Base-by-base conservation (phyloP, 1,284 basidiomycete species). In the Mycena sp. region DNA sequence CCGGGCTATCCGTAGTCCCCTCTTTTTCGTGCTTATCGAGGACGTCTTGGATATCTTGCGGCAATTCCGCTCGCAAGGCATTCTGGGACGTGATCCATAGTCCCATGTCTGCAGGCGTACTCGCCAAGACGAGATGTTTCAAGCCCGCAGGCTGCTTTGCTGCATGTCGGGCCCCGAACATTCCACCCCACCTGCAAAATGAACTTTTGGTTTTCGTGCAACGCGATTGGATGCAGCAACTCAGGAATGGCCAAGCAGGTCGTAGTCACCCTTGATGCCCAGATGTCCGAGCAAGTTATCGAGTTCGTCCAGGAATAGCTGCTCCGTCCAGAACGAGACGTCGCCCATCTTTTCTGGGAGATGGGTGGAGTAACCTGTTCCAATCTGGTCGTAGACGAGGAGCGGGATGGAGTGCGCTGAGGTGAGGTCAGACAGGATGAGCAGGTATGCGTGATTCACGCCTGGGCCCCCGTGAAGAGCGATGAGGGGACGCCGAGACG, bases 371-470 rank as follows among this genome's bases (percentile, higher is more conserved):
- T 69, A 62, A 3, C 80, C 83, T 51, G 71, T 79, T 11, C 84
- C 85, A 44, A 85, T 66, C 70, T 85, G 85, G 67, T 85, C 85
- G 69, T 86, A 85, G 58, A 86, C 67, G 44, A 86, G 66, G 65
- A 86, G 72, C 0, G 83, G 82, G 73, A 14, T 74, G 26, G 12
- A 54, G 19, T 63, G 67, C n/a, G 54, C 53, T 17, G 54, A 25
- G 25, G 72, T 61, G 60, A 81, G 74, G 37, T 80, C 74, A 52
- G 62, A 64, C 58, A 81, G 69, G n/a, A 77, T 74, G 44, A 77
- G 70, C 59, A 86, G 65, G 69, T 85, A 84, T 54, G 78, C 70
- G 60, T 83, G 78, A 1, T 75, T 70, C 29, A 77, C 45, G 1
- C 80, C 81, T 16, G 80, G 80, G n/a, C 81, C 80, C 3, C 80